Conservation (phyloP, 257 asterid genomes). For the Leonotis leonurus region DNA sequence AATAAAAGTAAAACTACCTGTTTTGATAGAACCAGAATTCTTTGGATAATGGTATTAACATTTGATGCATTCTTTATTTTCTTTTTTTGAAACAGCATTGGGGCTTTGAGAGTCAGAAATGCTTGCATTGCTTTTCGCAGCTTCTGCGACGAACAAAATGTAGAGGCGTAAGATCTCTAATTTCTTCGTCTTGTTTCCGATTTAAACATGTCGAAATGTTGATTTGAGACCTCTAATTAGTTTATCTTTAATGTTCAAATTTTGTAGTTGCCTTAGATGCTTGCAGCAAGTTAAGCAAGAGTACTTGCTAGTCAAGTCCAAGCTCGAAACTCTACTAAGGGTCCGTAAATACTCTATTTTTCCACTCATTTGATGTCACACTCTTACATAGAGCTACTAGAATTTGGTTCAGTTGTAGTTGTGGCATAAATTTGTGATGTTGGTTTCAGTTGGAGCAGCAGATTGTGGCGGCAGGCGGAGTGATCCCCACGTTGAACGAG, state of each 20-base stretch:
- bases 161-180: slow-evolving; percentile 46
- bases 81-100: slow-evolving; percentile 42
- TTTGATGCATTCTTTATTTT: neutral
- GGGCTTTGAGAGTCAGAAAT: slow-evolving; percentile 69
- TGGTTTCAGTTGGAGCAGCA: slow-evolving; percentile 63
- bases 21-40: neutral
- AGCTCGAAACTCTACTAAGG: slow-evolving; percentile 54
- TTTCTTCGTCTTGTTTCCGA: neutral
- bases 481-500: slow-evolving; percentile 37
- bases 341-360: slow-evolving; percentile 25
- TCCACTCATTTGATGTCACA: neutral
- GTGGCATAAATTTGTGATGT: neutral
- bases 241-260: neutral
- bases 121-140: slow-evolving; percentile 57
- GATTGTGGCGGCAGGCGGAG: slow-evolving; percentile 82
- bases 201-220: neutral
- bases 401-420: neutral
- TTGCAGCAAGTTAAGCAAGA: slow-evolving; percentile 65
- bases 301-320: slow-evolving; percentile 61
- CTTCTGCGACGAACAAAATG: slow-evolving; percentile 52
- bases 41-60: neutral
- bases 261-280: slow-evolving; percentile 57
- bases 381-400: neutral
- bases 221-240: neutral
- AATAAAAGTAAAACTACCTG: neutral